phyloP scores from a whole-genome alignment of 306 rosid genomes.

The Glycine tomentella region DNA sequence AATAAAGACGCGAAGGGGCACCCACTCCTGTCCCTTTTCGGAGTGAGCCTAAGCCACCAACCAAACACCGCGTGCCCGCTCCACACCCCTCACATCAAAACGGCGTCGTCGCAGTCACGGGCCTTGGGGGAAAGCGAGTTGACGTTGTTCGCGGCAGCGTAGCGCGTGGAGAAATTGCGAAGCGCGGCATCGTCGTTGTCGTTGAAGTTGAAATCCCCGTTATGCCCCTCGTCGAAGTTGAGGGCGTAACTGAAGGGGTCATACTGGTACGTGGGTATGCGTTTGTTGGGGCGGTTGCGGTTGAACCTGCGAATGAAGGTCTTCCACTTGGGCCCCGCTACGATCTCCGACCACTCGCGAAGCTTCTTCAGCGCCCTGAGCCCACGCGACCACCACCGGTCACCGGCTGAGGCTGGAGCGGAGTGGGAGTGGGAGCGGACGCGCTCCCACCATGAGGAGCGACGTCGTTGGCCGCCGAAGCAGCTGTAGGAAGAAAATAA shows the following conservation, averaged over 20 bases:
- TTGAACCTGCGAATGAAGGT: conserved; percentile 85
- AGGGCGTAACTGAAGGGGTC: conserved; percentile 86
- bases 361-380: conserved; percentile 66
- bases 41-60: conserved; percentile 35
- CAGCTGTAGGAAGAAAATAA: conserved; percentile 55
- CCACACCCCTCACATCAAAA: conserved; percentile 34
- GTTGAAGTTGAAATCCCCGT: conserved; percentile 48
- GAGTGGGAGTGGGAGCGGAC: conserved; percentile 51
- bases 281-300: conserved; percentile 57
- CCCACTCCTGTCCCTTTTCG: background rate
- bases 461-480: conserved; percentile 57
- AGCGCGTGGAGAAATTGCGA: conserved; percentile 81
- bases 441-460: conserved; percentile 77
- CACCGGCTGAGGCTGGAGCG: conserved; percentile 27
- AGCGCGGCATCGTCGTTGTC: conserved; percentile 40
- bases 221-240: conserved; percentile 84
- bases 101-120: conserved; percentile 47
- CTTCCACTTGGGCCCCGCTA: conserved; percentile 97
- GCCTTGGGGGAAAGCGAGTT: conserved; percentile 38
- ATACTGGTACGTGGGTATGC: conserved; percentile 71
- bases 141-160: conserved; percentile 52
- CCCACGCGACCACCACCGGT: conserved; percentile 79
- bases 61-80: background rate
- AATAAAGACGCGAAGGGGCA: conserved; percentile 9
- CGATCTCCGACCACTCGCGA: conserved; percentile 92